Evolutionary conservation across 805 yeast species (phyloP).

Genomic region (Starmerella powellii): DNA sequence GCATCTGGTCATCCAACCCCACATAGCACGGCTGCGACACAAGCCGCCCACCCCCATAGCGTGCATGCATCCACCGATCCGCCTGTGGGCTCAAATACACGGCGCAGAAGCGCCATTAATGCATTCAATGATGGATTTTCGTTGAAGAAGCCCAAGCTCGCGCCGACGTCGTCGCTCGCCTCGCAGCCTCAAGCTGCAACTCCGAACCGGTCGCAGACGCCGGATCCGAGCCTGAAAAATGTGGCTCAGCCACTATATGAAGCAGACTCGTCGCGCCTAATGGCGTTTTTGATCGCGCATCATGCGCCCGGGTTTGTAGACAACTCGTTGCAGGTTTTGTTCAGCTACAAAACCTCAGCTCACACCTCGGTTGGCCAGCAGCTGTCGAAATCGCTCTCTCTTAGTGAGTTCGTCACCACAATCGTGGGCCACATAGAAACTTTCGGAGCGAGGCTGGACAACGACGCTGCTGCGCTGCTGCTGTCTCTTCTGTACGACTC

Average conservation of each 20-base stretch:
- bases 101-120: no score
- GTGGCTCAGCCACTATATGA: no score
- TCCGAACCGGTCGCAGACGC: background rate
- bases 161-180: conserved; percentile 10
- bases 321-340: conserved; percentile 10
- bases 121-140: no score
- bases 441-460: background rate
- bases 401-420: conserved; percentile 1
- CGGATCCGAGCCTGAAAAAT: no score
- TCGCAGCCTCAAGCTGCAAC: conserved; percentile 10
- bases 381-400: background rate
- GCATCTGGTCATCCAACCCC: no score
- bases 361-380: conserved; percentile 11
- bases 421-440: conserved; percentile 2
- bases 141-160: conserved; percentile 1
- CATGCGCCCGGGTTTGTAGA: conserved; percentile 10
- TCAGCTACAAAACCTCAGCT: background rate
- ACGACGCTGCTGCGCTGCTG: conserved; percentile 5
- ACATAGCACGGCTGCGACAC: background rate
- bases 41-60: no score
- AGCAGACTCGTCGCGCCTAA: background rate
- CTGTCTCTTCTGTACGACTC: conserved; percentile 15
- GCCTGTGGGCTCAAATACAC: no score
- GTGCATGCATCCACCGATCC: no score
- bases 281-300: conserved; percentile 10